phyloP scores from a whole-genome alignment of 2,329 filamentous ascomycete genomes.

The Calonectria hongkongensis region DNA sequence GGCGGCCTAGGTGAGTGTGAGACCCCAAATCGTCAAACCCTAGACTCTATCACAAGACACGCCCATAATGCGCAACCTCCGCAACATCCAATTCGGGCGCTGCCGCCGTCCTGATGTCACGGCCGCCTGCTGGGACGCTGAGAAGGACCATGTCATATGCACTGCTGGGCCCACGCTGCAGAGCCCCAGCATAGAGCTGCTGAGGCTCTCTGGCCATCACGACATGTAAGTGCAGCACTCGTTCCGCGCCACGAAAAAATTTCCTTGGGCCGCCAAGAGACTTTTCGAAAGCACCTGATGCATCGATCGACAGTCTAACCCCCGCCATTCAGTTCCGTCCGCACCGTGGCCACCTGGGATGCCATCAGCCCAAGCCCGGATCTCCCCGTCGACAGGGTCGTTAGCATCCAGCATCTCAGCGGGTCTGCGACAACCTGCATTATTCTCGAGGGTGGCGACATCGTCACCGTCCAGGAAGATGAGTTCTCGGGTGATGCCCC shows the following conservation, averaged over 20 bases:
- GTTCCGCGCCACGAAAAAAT: constrained; percentile 6
- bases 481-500: constrained; percentile 72
- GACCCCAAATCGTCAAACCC: constrained; percentile 26
- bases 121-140: constrained; percentile 89
- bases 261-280: neutral
- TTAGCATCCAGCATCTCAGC: constrained; percentile 89
- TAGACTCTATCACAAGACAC: constrained; percentile 13
- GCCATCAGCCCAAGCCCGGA: constrained; percentile 87
- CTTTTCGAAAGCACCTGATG: constrained; percentile 29
- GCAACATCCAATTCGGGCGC: constrained; percentile 82
- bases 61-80: constrained; percentile 87
- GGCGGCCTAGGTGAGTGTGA: constrained; percentile 19
- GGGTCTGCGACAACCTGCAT: constrained; percentile 87
- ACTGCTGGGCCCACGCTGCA: constrained; percentile 86
- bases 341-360: constrained; percentile 88
- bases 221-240: constrained; percentile 62
- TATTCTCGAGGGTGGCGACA: constrained; percentile 92
- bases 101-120: constrained; percentile 80
- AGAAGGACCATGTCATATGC: constrained; percentile 85
- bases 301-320: constrained; percentile 45
- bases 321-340: constrained; percentile 52
- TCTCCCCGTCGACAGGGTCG: constrained; percentile 82
- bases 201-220: constrained; percentile 69
- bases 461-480: constrained; percentile 86
- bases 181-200: constrained; percentile 83